phyloP scores from a whole-genome alignment of 768 basidiomycete species.

The Mycena alexandri region DNA sequence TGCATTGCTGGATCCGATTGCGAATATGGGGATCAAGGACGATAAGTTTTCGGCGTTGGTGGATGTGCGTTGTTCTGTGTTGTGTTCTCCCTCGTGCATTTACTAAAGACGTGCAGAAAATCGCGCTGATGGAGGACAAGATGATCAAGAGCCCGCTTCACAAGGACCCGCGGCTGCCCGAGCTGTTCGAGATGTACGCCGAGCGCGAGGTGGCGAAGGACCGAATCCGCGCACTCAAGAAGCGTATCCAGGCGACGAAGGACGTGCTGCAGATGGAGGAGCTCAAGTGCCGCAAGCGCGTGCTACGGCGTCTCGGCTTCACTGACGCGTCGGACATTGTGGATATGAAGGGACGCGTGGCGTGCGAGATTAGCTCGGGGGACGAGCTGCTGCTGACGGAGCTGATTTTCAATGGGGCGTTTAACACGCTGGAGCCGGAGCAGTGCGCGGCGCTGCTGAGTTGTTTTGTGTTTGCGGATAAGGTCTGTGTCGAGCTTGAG shows the following conservation, averaged over 20 bases:
- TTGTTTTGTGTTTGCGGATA: slow-evolving; percentile 98
- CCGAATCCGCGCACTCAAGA: slow-evolving; percentile 82
- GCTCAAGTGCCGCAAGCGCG: slow-evolving; percentile 94
- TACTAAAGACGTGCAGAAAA: slow-evolving; percentile 72
- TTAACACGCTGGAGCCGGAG: slow-evolving; percentile 91
- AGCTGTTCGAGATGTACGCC: slow-evolving; percentile 84
- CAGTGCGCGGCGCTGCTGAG: slow-evolving; percentile 95
- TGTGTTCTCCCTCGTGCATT: not conserved
- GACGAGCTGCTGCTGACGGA: slow-evolving; percentile 97
- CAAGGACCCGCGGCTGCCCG: slow-evolving; percentile 81
- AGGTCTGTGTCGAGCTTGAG: slow-evolving; percentile 60
- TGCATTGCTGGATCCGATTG: slow-evolving; percentile 87
- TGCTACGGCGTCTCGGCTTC: slow-evolving; percentile 92
- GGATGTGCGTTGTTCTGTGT: slow-evolving; percentile 63
- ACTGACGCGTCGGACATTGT: slow-evolving; percentile 92
- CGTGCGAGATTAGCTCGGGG: slow-evolving; percentile 98
- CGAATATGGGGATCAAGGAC: slow-evolving; percentile 97
- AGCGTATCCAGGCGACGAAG: slow-evolving; percentile 89
- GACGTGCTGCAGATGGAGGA: slow-evolving; percentile 97
- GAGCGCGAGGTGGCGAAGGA: slow-evolving; percentile 79
- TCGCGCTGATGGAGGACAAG: slow-evolving; percentile 88
- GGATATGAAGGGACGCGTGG: slow-evolving; percentile 97
- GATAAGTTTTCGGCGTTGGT: slow-evolving; percentile 91
- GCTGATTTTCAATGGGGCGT: slow-evolving; percentile 96
- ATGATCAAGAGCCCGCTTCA: slow-evolving; percentile 86